Conservation (phyloP, 495 filamentous ascomycete species). For the Stereocaulon alpinum region DNA sequence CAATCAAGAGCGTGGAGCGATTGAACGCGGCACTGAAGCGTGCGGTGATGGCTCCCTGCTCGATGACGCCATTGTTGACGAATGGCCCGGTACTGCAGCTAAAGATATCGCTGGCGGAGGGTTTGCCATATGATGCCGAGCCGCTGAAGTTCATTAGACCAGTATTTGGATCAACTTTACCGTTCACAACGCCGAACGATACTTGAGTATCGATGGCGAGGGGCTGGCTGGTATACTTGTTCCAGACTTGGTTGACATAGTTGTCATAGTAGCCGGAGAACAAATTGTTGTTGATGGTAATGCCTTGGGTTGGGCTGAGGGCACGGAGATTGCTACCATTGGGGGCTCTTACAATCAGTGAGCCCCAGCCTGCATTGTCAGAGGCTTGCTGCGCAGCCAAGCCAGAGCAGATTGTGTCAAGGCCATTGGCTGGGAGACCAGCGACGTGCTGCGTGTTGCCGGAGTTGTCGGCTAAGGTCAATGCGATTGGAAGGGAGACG, state of each 20-base stretch:
- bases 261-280: slow-evolving; percentile 52
- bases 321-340: slow-evolving; percentile 48
- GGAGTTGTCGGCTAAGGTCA: slow-evolving; percentile 45
- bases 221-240: slow-evolving; percentile 39
- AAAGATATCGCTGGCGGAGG: slow-evolving; percentile 56
- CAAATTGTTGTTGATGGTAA: slow-evolving; percentile 42
- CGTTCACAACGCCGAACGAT: slow-evolving; percentile 39
- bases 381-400: slow-evolving; percentile 41
- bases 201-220: slow-evolving; percentile 58
- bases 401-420: slow-evolving; percentile 43
- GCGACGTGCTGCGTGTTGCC: slow-evolving; percentile 47
- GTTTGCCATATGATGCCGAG: slow-evolving; percentile 42
- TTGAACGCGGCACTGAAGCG: slow-evolving; percentile 61
- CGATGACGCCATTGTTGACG: slow-evolving; percentile 34
- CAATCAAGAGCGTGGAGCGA: slow-evolving; percentile 48
- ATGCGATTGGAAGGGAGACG: slow-evolving; percentile 52
- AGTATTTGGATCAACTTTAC: slow-evolving; percentile 36
- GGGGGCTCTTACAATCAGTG: slow-evolving; percentile 43
- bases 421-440: slow-evolving; percentile 47
- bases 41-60: slow-evolving; percentile 47
- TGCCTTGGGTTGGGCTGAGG: slow-evolving; percentile 55
- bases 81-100: slow-evolving; percentile 63
- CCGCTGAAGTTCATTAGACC: slow-evolving; percentile 38
- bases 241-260: slow-evolving; percentile 57
- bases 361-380: slow-evolving; percentile 53